phyloP scores from a whole-genome alignment of 2,329 filamentous ascomycete genomes.

The Beauveria varroae region DNA sequence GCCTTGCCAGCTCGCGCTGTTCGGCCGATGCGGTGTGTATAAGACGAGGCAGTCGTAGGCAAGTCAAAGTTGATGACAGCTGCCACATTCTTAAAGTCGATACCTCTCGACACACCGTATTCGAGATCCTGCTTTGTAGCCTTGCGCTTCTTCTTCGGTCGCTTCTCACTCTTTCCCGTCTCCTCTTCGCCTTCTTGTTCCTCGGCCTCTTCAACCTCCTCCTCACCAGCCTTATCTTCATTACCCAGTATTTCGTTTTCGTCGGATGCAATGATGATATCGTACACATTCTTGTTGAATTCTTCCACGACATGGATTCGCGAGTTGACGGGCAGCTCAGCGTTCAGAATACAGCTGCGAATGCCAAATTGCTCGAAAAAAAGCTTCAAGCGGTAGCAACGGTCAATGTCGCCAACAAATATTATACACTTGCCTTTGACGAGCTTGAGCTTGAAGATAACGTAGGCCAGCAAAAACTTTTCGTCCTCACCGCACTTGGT shows the following conservation, averaged over 20 bases:
- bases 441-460: constrained; percentile 90
- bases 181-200: constrained; percentile 31
- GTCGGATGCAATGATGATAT: constrained; percentile 95
- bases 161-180: constrained; percentile 20
- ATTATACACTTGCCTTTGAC: constrained; percentile 81
- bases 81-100: constrained; percentile 93
- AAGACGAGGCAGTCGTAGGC: constrained; percentile 78
- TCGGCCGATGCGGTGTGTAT: constrained; percentile 93
- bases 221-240: constrained; percentile 38
- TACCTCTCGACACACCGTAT: constrained; percentile 85
- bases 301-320: constrained; percentile 92
- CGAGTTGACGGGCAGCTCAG: constrained; percentile 87
- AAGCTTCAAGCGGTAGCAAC: constrained; percentile 84
- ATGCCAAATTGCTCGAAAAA: constrained; percentile 97
- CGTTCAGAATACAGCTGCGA: constrained; percentile 87
- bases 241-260: constrained; percentile 71
- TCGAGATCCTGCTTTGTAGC: constrained; percentile 66
- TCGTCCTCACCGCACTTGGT: constrained; percentile 95
- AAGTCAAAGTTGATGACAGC: constrained; percentile 97
- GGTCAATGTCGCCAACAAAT: constrained; percentile 74
- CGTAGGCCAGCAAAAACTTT: constrained; percentile 87
- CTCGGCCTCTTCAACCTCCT: constrained; percentile 33
- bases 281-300: constrained; percentile 94
- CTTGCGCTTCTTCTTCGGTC: constrained; percentile 55
- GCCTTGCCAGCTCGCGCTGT: constrained; percentile 86